phyloP scores from a whole-genome alignment of 768 basidiomycete genomes.

The Lyophyllum atratum region DNA sequence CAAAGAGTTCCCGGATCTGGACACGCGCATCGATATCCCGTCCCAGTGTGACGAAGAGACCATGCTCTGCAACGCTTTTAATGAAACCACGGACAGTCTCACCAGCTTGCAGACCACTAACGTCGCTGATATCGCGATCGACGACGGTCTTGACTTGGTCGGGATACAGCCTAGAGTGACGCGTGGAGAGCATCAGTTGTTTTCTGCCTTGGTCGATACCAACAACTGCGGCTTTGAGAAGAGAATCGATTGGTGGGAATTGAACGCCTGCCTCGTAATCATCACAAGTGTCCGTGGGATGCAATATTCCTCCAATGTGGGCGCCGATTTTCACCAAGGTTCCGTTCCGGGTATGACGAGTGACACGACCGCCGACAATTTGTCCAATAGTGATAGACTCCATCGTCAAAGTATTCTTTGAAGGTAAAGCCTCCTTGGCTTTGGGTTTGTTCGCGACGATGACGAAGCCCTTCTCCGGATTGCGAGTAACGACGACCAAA shows the following conservation, averaged over 20 bases:
- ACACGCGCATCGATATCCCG: slow-evolving; percentile 86
- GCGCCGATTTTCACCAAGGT: slow-evolving; percentile 76
- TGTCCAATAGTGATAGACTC: slow-evolving; percentile 74
- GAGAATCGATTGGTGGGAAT: slow-evolving; percentile 62
- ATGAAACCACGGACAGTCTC: slow-evolving; percentile 85
- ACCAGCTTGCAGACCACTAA: slow-evolving; percentile 70
- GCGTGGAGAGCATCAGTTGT: slow-evolving; percentile 78
- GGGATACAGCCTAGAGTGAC: slow-evolving; percentile 68
- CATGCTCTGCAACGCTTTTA: slow-evolving; percentile 84
- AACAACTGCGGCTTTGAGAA: slow-evolving; percentile 73
- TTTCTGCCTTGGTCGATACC: slow-evolving; percentile 65
- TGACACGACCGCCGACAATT: slow-evolving; percentile 78
- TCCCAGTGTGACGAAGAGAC: slow-evolving; percentile 87
- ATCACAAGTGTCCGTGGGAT: slow-evolving; percentile 82
- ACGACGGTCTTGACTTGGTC: slow-evolving; percentile 48
- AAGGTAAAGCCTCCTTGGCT: slow-evolving; percentile 45
- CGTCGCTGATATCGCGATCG: slow-evolving; percentile 67
- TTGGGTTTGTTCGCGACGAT: slow-evolving; percentile 79
- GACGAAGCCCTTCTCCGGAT: slow-evolving; percentile 82
- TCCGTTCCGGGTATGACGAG: slow-evolving; percentile 69
- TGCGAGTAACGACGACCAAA: slow-evolving; percentile 87
- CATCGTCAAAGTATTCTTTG: slow-evolving; percentile 58
- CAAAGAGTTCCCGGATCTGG: slow-evolving; percentile 91
- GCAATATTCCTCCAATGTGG: slow-evolving; percentile 73
- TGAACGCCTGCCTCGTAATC: slow-evolving; percentile 63